Evolutionary conservation across 768 basidiomycete genomes (phyloP).

Genomic region (Hypholoma fasciculare): DNA sequence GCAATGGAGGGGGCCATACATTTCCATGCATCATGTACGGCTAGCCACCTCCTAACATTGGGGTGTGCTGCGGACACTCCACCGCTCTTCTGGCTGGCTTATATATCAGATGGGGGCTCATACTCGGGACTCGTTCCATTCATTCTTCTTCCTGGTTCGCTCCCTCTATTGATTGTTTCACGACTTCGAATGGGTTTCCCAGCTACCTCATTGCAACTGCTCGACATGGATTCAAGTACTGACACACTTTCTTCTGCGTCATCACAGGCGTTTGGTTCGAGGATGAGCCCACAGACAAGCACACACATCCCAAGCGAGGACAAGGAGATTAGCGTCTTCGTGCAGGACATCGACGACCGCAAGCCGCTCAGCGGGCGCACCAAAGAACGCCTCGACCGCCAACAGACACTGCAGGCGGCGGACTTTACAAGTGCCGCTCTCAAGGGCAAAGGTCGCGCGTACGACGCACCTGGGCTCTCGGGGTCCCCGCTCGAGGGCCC

Average conservation of each 20-base stretch:
- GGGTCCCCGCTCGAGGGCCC: not conserved
- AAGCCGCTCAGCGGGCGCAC: constrained; percentile 56
- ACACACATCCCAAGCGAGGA: constrained; percentile 51
- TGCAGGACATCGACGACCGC: constrained; percentile 73
- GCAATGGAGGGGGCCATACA: no score
- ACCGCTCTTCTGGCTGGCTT: no score
- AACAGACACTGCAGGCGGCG: not conserved
- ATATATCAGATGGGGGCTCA: no score
- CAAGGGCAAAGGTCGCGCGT: constrained; percentile 10
- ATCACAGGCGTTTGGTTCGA: not conserved
- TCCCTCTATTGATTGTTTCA: no score
- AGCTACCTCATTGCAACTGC: not conserved
- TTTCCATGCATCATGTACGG: no score
- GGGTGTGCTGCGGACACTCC: no score
- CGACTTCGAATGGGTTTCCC: no score
- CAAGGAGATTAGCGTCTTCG: constrained; percentile 77
- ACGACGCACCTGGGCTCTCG: not conserved
- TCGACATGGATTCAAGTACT: not conserved
- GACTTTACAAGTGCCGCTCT: constrained; percentile 9
- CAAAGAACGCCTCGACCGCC: constrained; percentile 17
- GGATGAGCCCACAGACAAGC: not conserved
- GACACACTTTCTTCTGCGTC: not conserved
- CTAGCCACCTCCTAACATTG: no score
- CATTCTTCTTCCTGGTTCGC: no score
- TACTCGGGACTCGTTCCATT: no score